Evolutionary conservation across 441 rosid species (phyloP), one percentile per base, ranked within the genome.

Genomic region (Croton laevigatus): DNA sequence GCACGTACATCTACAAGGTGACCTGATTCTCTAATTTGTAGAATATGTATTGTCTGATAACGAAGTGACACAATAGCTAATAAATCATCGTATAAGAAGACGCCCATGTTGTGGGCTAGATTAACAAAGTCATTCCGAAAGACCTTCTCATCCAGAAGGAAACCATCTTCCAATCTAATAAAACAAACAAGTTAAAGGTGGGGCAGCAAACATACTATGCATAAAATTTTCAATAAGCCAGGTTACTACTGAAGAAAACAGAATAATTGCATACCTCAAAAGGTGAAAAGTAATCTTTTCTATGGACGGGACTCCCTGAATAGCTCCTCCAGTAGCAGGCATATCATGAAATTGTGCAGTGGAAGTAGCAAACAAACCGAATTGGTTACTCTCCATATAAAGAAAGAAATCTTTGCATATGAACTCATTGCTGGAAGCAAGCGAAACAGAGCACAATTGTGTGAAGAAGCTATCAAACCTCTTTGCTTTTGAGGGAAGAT

Each of bases 331-430:
- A 38, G 59, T 68, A 68, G 91, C 79, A 71, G 96, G 84, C 1
- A 90, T 84, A 75, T 94, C 99, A 66, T 91, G 97, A 81, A 87
- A 80, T 86, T 87, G 99, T 48, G 93, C 80, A 10, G 99, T 88
- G 45, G 96, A 89, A 63, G 99, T 93, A 69, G 94, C 99, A 82
- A 95, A 95, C 23, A 95, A 73, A 59, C 97, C 98, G 23, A 91
- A 91, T 63, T 88, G 89, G 52, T 69, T 77, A 73, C 80, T 72
- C 74, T 85, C 89, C 78, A 83, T 45, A 77, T 89, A 93, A 32
- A 95, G 89, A 71, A 95, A 93, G 87, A 93, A 91, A 79, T 95
- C 99, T 80, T 89, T 95, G 78, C 92, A 93, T 74, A 93, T 91
- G 70, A 81, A 86, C 80, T 95, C 99, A 52, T 87, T 91, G 76